Evolutionary conservation across 371 early-diverging fungal genomes (phyloP), one percentile per base, ranked within the genome.

Genomic region (Paraphysoderma sedebokerense): DNA sequence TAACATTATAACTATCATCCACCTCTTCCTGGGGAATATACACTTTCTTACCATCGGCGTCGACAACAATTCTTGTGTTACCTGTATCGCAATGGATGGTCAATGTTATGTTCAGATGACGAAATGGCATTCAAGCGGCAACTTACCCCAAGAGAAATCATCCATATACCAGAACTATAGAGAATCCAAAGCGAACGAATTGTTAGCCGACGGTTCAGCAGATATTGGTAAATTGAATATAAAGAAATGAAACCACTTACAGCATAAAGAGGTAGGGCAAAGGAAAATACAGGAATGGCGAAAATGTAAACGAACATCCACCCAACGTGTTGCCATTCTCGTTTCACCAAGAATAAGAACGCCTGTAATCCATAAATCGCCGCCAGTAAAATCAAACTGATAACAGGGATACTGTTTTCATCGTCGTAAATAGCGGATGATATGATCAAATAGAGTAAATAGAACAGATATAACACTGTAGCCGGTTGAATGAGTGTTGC

Each of bases 31-130:
- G 15, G 26, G 7, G 6, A 15, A 46, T 41, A 17, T 38, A 24
- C 19, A 42, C 28, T 66, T 84, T 81, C 53, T 81, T 75, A 24
- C 81, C 81, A 17, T 77, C 78, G 17, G 78, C 81, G 39, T 81
- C 88, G 5, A 80, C 64, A 1, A 86, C 86, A 30, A 81, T 58
- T 58, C 97, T 83, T 13, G 97, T 97, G 59, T 91, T 89, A 61
- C 98, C 98, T n/a, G n/a, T n/a, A n/a, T 95, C 97, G 95, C 1
- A 87, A 87, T 59, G 93, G 92, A 57, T 92, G 92, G 59, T 93
- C 92, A 67, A 93, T 88, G 66, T 91, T 5, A 24, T 3, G 19
- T 11, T 20, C 3, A 5, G 4, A 4, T 5, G 38, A 5, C 3
- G 7, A 19, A n/a, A n/a, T n/a, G n/a, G n/a, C n/a, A n/a, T n/a